Conservation (phyloP, 2,329 filamentous ascomycete species). For the Xylaria sp. region DNA sequence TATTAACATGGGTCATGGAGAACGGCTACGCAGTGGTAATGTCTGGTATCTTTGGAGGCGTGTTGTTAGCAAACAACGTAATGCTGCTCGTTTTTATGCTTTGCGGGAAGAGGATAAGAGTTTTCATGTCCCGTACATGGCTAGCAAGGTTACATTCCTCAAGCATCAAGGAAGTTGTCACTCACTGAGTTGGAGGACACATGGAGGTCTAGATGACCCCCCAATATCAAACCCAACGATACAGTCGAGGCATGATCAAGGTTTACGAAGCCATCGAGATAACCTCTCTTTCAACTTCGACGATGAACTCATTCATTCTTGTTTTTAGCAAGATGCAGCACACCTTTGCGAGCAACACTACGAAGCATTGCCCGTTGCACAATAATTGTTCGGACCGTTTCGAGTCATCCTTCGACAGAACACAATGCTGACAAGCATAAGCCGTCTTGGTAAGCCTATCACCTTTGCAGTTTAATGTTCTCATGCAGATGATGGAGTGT, state of each 20-base stretch:
- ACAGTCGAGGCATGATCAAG: conserved; percentile 23
- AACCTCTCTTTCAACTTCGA: conserved; percentile 1
- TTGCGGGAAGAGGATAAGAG: conserved; percentile 61
- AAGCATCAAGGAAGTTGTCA: conserved; percentile 45
- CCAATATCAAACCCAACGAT: conserved; percentile 3
- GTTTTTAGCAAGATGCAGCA: conserved; percentile 1
- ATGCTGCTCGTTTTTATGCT: conserved; percentile 61
- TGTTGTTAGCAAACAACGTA: conserved; percentile 63
- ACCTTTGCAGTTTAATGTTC: conserved; percentile 31
- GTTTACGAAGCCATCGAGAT: neutral
- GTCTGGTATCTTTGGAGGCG: conserved; percentile 60
- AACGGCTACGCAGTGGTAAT: conserved; percentile 63
- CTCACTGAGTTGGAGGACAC: conserved; percentile 38
- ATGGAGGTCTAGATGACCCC: conserved; percentile 1
- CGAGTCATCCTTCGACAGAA: neutral
- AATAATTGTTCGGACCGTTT: conserved; percentile 8
- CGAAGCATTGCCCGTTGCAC: neutral
- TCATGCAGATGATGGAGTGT: conserved; percentile 21
- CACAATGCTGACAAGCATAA: conserved; percentile 13
- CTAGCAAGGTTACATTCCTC: conserved; percentile 58
- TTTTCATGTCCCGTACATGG: conserved; percentile 59
- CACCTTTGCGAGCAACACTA: neutral
- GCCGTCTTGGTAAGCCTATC: conserved; percentile 25
- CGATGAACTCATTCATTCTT: neutral
- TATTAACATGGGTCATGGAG: conserved; percentile 62